Conservation (phyloP, 768 basidiomycete species). For the Suillus plorans region DNA sequence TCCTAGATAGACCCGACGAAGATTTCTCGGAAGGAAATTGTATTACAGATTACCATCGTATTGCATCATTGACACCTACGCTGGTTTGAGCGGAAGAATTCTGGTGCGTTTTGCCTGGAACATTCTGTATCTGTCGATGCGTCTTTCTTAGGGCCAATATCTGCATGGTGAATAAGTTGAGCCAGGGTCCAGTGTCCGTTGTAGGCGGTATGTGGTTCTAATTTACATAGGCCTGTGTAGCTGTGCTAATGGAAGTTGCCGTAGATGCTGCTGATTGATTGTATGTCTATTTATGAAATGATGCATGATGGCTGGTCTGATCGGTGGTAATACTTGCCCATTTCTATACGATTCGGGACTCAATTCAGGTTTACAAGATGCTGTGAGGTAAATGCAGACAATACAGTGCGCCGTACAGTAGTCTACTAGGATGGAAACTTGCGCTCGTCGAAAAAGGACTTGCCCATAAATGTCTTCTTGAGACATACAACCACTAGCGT, state of each 20-base stretch:
- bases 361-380: slow-evolving; percentile 40
- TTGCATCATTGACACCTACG: slow-evolving; percentile 18
- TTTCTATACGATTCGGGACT: slow-evolving; percentile 27
- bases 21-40: slow-evolving; percentile 20
- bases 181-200: not conserved
- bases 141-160: not conserved
- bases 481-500: slow-evolving; percentile 25
- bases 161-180: not conserved
- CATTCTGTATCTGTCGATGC: not conserved
- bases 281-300: not conserved
- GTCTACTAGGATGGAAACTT: slow-evolving; percentile 25
- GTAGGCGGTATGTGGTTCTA: slow-evolving; percentile 2
- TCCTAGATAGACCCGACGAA: slow-evolving; percentile 13
- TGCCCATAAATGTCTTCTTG: slow-evolving; percentile 20
- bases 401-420: not conserved
- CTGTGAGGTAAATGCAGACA: slow-evolving; percentile 12
- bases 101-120: slow-evolving; percentile 21
- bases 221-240: not conserved
- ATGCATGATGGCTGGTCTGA: not conserved
- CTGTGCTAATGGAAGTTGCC: not conserved
- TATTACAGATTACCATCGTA: slow-evolving; percentile 30
- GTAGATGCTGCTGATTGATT: not conserved
- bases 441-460: slow-evolving; percentile 21
- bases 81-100: slow-evolving; percentile 28
- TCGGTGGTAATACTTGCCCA: not conserved